Evolutionary conservation across 2,329 filamentous ascomycete species (phyloP), one percentile per base, ranked within the genome.

Genomic region (Trichoderma polysporum): DNA sequence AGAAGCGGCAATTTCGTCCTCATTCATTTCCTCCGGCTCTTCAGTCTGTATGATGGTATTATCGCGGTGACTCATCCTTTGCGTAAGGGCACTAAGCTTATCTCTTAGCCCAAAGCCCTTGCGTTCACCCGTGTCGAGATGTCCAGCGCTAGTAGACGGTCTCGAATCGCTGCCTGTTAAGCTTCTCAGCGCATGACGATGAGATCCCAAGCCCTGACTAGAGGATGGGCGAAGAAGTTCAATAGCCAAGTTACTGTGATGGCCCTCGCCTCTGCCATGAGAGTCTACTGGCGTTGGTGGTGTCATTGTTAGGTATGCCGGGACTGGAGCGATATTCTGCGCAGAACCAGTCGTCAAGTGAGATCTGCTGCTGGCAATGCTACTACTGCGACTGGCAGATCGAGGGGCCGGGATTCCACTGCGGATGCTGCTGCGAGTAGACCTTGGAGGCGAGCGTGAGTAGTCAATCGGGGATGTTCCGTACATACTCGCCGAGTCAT

Each of bases 401-500:
- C 80, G 79, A 19, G 80, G 80, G 0, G 75, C 76, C 1, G 80
- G 80, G 58, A 83, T 81, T 60, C 81, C 84, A 37, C 82, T 82
- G 62, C 83, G 81, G 15, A 83, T 81, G 67, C 78, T 81, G 65
- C 82, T 81, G 35, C 80, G 80, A 54, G 86, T 76, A 2, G 85
- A 87, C 50, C 82, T 79, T 2, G 86, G 86, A 15, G 86, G 86
- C 10, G 86, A 87, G 54, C 85, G 83, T 17, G 86, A 88, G 71
- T 84, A 88, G 74, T 88, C 86, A 1, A 87, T 79, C 2, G 83
- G 82, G 29, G 84, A 85, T 17, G 79, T 79, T 35, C 82, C 84
- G 71, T 84, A 85, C 19, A 85, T 66, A 68, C 85, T 87, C 2
- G 84, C 83, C 50, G 84, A 86, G 74, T 88, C 86, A 73, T 88